Evolutionary conservation across 352 stramenopile genomes (phyloP), one percentile per base, ranked within the genome.

Genomic region (Pythium grandisporangium): DNA sequence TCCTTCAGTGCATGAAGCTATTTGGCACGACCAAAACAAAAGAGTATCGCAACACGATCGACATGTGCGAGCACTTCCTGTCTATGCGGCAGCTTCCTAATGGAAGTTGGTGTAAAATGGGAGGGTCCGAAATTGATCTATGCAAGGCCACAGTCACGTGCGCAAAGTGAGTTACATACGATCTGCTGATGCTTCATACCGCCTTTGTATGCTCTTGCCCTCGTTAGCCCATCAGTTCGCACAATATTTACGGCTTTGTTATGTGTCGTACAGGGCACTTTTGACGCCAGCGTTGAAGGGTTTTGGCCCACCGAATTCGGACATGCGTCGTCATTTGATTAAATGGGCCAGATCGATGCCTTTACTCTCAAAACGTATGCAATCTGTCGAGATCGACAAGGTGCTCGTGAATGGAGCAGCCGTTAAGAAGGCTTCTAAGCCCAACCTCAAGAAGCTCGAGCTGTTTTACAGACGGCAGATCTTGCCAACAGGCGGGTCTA

Each of bases 111-210:
- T 81, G 70, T 47, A 80, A 80, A 37, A 32, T 55, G 3, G 65
- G 63, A 34, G 71, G 66, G 6, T 70, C 54, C 3, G 58, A 55
- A 0, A 56, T 77, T 11, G 76, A 91, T 21, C 76, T 81, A 46
- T 93, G 84, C 61, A 93, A 93, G 38, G 58, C 77, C 2, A 93
- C 80, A 1, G 71, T 84, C 21, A 76, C 69, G 4, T 93, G 80
- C 40, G 61, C 79, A 4, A 93, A 89, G 78, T 92, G 63, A 52
- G 72, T 71, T 21, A 42, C 16, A n/a, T 30, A n/a, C n/a, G n/a
- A n/a, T n/a, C n/a, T n/a, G n/a, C n/a, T n/a, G n/a, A n/a, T n/a
- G n/a, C n/a, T n/a, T n/a, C n/a, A n/a, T n/a, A n/a, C n/a, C n/a
- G n/a, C n/a, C n/a, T 30, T 22, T 8, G 24, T 25, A 22, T 30